A percentile compares a stretch with the other conserved stretches of the same genome.
Evolutionary conservation across 2,329 filamentous ascomycete genomes (phyloP).

Genomic region (Pseudocercospora crystallina): DNA sequence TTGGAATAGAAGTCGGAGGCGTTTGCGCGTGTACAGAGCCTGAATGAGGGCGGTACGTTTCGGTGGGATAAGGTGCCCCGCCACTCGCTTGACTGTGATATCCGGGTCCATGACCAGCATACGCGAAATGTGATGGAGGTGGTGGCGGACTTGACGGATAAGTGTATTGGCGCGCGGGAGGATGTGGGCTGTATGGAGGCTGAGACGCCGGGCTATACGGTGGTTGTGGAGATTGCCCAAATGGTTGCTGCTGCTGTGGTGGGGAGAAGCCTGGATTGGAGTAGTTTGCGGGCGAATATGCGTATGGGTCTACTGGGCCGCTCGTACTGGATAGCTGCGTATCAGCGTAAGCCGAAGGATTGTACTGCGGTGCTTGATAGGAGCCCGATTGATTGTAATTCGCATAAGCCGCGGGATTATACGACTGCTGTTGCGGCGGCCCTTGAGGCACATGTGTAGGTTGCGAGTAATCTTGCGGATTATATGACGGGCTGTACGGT

Average conservation of each 20-base stretch:
- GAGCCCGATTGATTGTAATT: slow-evolving; percentile 30
- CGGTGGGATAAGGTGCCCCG: slow-evolving; percentile 24
- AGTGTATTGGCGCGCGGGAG: slow-evolving; percentile 19
- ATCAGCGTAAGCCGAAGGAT: slow-evolving; percentile 28
- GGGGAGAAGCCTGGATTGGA: slow-evolving; percentile 22
- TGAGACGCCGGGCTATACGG: slow-evolving; percentile 24
- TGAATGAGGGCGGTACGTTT: slow-evolving; percentile 22
- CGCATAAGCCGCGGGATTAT: slow-evolving; percentile 48
- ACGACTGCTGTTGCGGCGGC: slow-evolving; percentile 40
- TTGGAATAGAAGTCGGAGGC: slow-evolving; percentile 4
- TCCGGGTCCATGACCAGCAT: slow-evolving; percentile 1
- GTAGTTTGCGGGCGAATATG: slow-evolving; percentile 25
- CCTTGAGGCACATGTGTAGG: slow-evolving; percentile 38
- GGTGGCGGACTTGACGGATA: slow-evolving; percentile 24
- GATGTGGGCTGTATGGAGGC: slow-evolving; percentile 26
- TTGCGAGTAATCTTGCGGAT: slow-evolving; percentile 63
- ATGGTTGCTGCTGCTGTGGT: slow-evolving; percentile 13
- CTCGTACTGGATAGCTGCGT: slow-evolving; percentile 24
- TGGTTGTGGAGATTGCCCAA: slow-evolving; percentile 20
- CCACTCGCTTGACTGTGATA: slow-evolving; percentile 21
- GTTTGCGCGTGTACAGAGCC: slow-evolving; percentile 20
- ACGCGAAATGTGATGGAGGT: slow-evolving; percentile 20
- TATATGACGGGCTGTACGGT: slow-evolving; percentile 59
- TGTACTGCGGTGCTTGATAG: slow-evolving; percentile 22
- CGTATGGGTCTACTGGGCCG: slow-evolving; percentile 32